phyloP scores from a whole-genome alignment of 108 stramenopile genomes.

The Ochromonas danica region DNA sequence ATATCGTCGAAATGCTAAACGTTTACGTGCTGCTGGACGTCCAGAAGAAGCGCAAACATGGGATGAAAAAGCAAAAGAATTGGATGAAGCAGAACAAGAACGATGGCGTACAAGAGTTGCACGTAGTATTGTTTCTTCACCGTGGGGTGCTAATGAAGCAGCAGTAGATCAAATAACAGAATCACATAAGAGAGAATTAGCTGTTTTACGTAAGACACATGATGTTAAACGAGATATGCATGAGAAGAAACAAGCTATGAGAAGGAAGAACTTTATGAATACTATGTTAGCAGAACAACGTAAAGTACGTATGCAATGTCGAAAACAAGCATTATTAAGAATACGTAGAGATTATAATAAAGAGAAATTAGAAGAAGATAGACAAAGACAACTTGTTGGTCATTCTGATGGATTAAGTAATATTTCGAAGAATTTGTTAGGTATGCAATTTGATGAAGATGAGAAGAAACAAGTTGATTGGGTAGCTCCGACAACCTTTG shows the following conservation, averaged over 20 bases:
- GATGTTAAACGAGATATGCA: constrained; percentile 40
- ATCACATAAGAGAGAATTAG: constrained; percentile 36
- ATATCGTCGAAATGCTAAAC: constrained; percentile 45
- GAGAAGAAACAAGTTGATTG: constrained; percentile 2
- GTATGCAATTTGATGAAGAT: constrained; percentile 1
- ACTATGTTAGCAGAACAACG: constrained; percentile 18
- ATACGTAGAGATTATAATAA: constrained; percentile 30
- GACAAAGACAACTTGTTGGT: not conserved
- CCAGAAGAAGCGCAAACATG: constrained; percentile 41
- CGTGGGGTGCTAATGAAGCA: constrained; percentile 46
- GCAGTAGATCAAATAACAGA: constrained; percentile 45
- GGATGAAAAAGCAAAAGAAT: constrained; percentile 50
- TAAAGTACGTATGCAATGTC: constrained; percentile 31
- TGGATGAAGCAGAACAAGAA: constrained; percentile 42
- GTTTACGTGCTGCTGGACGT: constrained; percentile 40
- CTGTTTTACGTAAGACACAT: constrained; percentile 35
- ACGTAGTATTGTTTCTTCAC: constrained; percentile 37
- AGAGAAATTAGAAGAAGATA: not conserved
- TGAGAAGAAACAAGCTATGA: constrained; percentile 32
- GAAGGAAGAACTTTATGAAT: constrained; percentile 19
- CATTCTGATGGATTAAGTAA: constrained; percentile 4
- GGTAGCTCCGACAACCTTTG: not conserved
- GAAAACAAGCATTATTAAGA: constrained; percentile 37
- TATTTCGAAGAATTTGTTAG: not conserved
- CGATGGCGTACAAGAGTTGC: constrained; percentile 43